Conservation (phyloP, 2,329 filamentous ascomycete species). For the Aspergillus ustus region DNA sequence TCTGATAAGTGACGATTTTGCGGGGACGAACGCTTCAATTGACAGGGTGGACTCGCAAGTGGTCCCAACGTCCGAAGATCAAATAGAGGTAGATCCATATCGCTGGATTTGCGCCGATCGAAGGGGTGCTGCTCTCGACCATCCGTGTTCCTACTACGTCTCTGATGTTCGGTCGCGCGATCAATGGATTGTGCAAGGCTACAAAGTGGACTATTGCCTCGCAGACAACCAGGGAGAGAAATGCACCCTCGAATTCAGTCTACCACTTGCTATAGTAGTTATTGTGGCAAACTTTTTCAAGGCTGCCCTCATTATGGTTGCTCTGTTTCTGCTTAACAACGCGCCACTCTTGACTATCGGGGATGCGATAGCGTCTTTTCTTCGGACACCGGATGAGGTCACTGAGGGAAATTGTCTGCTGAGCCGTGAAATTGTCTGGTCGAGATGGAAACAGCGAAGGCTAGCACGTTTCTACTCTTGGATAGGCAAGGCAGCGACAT, state of each 20-base stretch:
- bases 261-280: constrained; percentile 22
- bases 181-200: background rate
- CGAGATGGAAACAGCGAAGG: background rate
- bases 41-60: background rate
- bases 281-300: constrained; percentile 25
- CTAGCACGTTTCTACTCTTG: background rate
- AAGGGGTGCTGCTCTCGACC: background rate
- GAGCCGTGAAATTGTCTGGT: background rate
- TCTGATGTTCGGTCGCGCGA: background rate
- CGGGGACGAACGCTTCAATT: background rate
- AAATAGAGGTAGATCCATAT: background rate
- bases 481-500: background rate
- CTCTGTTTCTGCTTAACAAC: background rate
- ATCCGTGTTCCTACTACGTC: background rate
- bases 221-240: constrained; percentile 24
- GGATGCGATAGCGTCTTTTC: too few species aligned
- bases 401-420: background rate
- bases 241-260: constrained; percentile 26
- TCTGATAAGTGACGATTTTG: constrained; percentile 8
- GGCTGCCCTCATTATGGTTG: background rate
- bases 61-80: background rate
- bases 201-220: constrained; percentile 15
- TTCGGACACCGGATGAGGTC: too few species aligned
- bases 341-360: background rate
- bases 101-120: constrained; percentile 6